phyloP scores from a whole-genome alignment of 495 filamentous ascomycete species.

The Bathelium albidoporum region DNA sequence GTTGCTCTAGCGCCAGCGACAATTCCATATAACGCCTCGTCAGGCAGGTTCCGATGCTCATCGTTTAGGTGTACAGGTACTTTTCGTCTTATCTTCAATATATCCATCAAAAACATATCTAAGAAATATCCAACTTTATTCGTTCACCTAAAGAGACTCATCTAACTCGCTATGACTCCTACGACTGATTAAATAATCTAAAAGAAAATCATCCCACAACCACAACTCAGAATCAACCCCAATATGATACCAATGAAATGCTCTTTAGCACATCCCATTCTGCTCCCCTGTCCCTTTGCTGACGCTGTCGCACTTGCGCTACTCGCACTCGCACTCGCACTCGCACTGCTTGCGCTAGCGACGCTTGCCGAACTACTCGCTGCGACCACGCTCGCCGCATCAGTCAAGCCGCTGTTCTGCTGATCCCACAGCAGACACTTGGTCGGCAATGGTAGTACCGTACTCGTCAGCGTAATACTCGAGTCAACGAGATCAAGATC shows the following conservation, averaged over 20 bases:
- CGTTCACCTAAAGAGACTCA: no score
- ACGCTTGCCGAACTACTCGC: neutral
- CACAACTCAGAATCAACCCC: neutral
- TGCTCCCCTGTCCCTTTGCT: neutral
- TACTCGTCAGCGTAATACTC: neutral
- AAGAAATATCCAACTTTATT: no score
- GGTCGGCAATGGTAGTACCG: neutral
- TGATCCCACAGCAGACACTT: neutral
- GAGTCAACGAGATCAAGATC: no score
- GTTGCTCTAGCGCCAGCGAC: no score
- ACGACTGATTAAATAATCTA: neutral
- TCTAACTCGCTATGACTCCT: no score
- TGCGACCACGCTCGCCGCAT: neutral
- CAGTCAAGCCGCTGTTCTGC: neutral
- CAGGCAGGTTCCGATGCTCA: no score
- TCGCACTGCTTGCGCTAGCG: neutral
- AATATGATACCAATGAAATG: neutral
- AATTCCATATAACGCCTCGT: no score
- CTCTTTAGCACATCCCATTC: neutral
- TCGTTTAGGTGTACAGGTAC: no score
- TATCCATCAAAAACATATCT: no score
- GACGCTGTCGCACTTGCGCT: neutral
- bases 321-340: neutral
- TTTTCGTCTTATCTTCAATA: no score
- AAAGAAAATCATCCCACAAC: neutral